Evolutionary conservation across 345 rosid genomes (phyloP), one percentile per base, ranked within the genome.

Genomic region (Ailanthus altissimus): DNA sequence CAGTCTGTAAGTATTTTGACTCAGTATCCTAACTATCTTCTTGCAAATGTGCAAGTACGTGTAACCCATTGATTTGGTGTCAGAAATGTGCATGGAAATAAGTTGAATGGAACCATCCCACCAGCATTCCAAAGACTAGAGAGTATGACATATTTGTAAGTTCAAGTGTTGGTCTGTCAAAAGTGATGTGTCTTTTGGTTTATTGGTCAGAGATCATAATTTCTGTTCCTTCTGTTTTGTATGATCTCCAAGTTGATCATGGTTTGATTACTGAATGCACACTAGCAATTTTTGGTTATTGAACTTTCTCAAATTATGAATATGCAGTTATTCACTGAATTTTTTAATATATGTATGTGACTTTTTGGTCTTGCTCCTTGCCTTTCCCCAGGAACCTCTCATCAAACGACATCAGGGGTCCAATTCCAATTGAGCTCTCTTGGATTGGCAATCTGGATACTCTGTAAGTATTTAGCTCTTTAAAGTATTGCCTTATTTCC

Each of bases 111-210:
- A 63, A 87, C 91, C 56, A 91, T 93, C 58, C 98, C 98, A 12
- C 89, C 83, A 74, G 86, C 88, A 20, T 88, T 96, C 78, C 93
- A 91, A 81, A 90, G 82, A 83, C 97, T 93, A 13, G 98, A 96
- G 86, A 94, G 90, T 74, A 90, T 96, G 95, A 89, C 99, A 49
- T 86, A 92, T 81, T 78, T 96, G 99, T 96, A 87, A 92, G 94
- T 85, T 47, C 42, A 68, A 40, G 46, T 20, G 64, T n/a, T 68
- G 38, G 59, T 65, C 13, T 13, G n/a, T 25, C 18, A 56, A 25
- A 77, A 25, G 28, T 5, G 53, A 7, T 40, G 14, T 36, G 23
- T 38, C 4, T 32, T 74, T 71, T 40, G 20, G 28, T 18, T 18
- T 58, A 1, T 40, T 42, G 23, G 10, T 72, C 21, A 46, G 40